These are phyloP conservation scores for Aspergillus persii DNA, from an alignment of 2,329 filamentous ascomycete species.

Conservation along the genomic window DNA sequence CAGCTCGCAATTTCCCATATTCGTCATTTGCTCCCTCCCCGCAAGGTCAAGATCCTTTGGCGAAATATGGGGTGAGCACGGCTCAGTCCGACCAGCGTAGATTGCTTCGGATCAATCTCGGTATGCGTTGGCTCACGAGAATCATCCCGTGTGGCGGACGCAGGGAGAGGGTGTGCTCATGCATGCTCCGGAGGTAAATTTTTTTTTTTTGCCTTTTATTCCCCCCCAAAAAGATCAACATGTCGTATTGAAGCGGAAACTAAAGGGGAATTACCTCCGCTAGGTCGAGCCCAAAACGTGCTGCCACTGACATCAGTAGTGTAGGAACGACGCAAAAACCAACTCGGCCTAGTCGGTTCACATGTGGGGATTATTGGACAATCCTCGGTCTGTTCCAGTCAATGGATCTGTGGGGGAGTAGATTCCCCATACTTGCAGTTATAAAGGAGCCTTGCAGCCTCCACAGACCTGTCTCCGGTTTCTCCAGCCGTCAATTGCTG, in stretches of 20 bases:
- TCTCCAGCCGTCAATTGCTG: constrained; percentile 16
- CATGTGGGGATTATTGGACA: constrained; percentile 15
- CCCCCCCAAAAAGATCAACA: constrained; percentile 3
- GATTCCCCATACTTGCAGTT: constrained; percentile 7
- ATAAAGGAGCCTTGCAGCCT: constrained; percentile 18
- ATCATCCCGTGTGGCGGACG: constrained; percentile 5
- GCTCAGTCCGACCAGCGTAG: constrained; percentile 8
- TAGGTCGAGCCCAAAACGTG: constrained; percentile 1
- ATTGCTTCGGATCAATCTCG: constrained; percentile 8
- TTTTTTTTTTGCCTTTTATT: no score
- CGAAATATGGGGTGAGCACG: constrained; percentile 6
- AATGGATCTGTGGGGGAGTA: constrained; percentile 11
- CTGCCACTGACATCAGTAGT: constrained; percentile 10
- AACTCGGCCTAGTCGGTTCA: constrained; percentile 17
- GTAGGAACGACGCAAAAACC: constrained; percentile 7
- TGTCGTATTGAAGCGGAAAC: constrained; percentile 7
- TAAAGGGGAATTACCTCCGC: constrained; percentile 15
- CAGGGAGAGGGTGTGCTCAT: background rate
- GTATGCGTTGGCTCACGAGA: constrained; percentile 3
- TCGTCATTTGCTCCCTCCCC: constrained; percentile 10
- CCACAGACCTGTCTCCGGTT: constrained; percentile 8
- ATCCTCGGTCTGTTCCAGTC: constrained; percentile 14
- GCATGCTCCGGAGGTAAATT: background rate
- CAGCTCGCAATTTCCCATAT: constrained; percentile 17
- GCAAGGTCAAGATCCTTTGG: constrained; percentile 8